A percentile compares a stretch with the other conserved stretches of the same genome.
phyloP scores from a whole-genome alignment of 352 stramenopile species.

The Globisporangium spinosum region DNA sequence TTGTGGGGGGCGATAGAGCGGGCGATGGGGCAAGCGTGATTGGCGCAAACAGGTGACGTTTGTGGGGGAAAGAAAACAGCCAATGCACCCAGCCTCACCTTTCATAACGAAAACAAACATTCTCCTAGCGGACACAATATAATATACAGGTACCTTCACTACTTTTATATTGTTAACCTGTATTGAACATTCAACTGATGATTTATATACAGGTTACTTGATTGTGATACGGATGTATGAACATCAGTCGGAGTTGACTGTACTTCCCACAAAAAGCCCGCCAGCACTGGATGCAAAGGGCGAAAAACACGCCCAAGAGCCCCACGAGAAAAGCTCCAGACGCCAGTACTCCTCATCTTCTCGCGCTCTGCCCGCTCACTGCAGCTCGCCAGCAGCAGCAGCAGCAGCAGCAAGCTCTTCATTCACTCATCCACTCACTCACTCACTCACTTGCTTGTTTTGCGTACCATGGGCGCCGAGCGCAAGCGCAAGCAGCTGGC shows the following conservation, averaged over 20 bases:
- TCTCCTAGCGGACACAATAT: not conserved
- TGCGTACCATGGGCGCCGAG: conserved; percentile 11
- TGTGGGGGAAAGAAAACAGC: conserved; percentile 8
- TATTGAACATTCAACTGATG: too few relatives aligned
- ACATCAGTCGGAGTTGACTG: not conserved
- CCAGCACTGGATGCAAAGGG: not conserved
- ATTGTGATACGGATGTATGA: too few relatives aligned
- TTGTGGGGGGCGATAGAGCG: not conserved
- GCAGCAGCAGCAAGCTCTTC: too few relatives aligned
- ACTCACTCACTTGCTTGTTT: not conserved
- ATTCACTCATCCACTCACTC: not conserved
- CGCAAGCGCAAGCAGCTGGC: conserved; percentile 20
- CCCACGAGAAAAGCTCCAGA: not conserved
- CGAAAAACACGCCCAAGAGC: not conserved
- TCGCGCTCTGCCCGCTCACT: not conserved
- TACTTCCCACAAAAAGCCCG: not conserved
- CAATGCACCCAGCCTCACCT: not conserved
- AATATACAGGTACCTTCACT: not conserved
- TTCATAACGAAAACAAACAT: not conserved
- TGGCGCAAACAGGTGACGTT: conserved; percentile 1
- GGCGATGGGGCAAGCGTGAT: not conserved
- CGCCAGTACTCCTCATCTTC: not conserved
- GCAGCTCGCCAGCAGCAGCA: not conserved
- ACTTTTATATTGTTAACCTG: not conserved
- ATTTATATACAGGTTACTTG: too few relatives aligned